Evolutionary conservation across 257 asterid genomes (phyloP), one percentile per base, ranked within the genome.

Genomic region (Solanum bukasovii): DNA sequence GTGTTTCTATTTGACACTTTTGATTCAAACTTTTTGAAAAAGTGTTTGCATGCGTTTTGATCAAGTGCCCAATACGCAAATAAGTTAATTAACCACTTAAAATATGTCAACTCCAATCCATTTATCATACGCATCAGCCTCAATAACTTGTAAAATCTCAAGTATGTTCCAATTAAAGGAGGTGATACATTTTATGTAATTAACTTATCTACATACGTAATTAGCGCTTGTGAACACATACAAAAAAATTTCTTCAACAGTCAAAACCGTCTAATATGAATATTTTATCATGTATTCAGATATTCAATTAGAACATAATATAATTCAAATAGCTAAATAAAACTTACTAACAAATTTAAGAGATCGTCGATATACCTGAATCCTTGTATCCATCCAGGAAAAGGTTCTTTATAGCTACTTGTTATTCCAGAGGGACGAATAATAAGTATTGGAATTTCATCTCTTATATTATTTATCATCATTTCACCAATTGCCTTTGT

Each of bases 311-410:
- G 0, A 9, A 23, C 14, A 9, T 42, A 1, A 0, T n/a, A n/a
- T n/a, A 1, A 0, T n/a, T 13, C 1, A 0, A 63, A 63, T 63
- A 23, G n/a, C 7, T 0, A 4, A 59, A 18, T 20, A 5, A 59
- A 20, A 56, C 2, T 59, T 59, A 56, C 3, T 5, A 16, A 20
- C 2, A 33, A 72, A 73, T 34, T 31, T 18, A 73, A 61, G 0
- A 1, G 0, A 3, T 20, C 3, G 0, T 21, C 27, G 29, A 61
- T 61, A 4, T 16, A 91, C 96, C 91, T 91, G 21, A 90, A 86
- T 89, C 96, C 96, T 91, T 93, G 95, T 77, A 93, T 92, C 95
- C 95, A 93, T 74, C 96, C 95, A 5, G 93, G 92, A 31, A 92
- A 56, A 25, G 96, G 95, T 0, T 91, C 86, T 44, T 46, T 78